A percentile compares a stretch with the other conserved stretches of the same genome.
Evolutionary conservation across 139 green algal species (phyloP).

Genomic region (Coelastrella sp.): DNA sequence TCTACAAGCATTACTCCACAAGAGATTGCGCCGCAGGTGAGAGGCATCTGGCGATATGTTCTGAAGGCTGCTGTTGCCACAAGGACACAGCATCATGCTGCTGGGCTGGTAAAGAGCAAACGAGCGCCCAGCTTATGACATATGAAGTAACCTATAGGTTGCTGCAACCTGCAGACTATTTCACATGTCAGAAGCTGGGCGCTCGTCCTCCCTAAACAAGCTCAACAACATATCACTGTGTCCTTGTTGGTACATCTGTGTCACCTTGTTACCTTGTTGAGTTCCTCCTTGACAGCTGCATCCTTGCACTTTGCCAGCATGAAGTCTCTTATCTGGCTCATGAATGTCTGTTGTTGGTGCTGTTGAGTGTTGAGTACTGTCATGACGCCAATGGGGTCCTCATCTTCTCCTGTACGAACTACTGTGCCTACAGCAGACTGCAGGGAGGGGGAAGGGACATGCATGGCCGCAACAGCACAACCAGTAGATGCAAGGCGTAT

Average conservation of each 20-base stretch:
- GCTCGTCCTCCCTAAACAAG: no score
- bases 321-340: slow-evolving; percentile 73
- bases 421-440: slow-evolving; percentile 83
- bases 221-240: no score
- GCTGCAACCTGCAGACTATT: no score
- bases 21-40: no score
- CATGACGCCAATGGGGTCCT: slow-evolving; percentile 85
- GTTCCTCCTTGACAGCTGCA: slow-evolving; percentile 27
- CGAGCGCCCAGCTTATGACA: no score
- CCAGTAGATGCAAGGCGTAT: no score
- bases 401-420: slow-evolving; percentile 86
- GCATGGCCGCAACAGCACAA: not conserved
- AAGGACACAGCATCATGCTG: not conserved
- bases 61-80: not conserved
- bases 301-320: slow-evolving; percentile 58
- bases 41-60: no score
- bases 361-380: slow-evolving; percentile 73
- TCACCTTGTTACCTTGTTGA: slow-evolving; percentile 50
- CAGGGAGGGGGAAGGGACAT: not conserved
- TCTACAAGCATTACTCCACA: no score
- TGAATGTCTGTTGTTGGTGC: slow-evolving; percentile 57
- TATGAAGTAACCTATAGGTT: no score
- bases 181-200: no score
- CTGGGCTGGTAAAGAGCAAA: no score
- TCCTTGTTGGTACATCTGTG: no score